Conservation (phyloP, 306 rosid species). For the Prunus dulcis region DNA sequence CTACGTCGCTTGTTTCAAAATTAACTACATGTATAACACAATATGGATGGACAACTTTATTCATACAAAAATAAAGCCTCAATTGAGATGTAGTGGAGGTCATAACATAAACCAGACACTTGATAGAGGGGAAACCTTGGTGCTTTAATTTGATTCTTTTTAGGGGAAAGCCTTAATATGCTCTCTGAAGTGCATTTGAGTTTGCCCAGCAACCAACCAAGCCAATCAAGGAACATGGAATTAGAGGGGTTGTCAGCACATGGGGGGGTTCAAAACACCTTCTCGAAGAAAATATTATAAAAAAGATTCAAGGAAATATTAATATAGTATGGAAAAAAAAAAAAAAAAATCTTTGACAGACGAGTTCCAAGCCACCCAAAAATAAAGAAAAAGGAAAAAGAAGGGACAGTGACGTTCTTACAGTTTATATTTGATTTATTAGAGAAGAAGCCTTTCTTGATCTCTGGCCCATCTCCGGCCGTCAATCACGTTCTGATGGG, state of each 20-base stretch:
- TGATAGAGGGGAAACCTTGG: neutral
- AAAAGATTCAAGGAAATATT: no score
- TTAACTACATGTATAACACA: no score
- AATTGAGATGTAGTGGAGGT: neutral
- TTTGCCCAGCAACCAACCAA: neutral
- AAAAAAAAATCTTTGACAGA: neutral
- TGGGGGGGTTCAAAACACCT: constrained; percentile 13
- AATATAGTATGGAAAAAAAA: no score
- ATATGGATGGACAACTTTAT: no score
- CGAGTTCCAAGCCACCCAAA: no score
- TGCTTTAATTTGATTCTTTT: neutral
- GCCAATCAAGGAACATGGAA: constrained; percentile 2
- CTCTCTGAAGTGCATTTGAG: neutral
- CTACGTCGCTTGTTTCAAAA: no score
- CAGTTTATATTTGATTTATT: neutral
- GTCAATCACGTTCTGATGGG: constrained; percentile 53
- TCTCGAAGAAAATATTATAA: neutral
- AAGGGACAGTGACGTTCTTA: no score
- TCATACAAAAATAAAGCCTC: neutral
- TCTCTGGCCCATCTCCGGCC: constrained; percentile 51
- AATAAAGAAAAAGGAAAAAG: neutral
- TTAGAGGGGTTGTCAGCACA: neutral
- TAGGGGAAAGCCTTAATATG: neutral
- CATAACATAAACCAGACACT: neutral
- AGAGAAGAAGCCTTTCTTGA: constrained; percentile 1